Evolutionary conservation across 441 rosid genomes (phyloP).

Genomic region (Caryocar brasiliense): DNA sequence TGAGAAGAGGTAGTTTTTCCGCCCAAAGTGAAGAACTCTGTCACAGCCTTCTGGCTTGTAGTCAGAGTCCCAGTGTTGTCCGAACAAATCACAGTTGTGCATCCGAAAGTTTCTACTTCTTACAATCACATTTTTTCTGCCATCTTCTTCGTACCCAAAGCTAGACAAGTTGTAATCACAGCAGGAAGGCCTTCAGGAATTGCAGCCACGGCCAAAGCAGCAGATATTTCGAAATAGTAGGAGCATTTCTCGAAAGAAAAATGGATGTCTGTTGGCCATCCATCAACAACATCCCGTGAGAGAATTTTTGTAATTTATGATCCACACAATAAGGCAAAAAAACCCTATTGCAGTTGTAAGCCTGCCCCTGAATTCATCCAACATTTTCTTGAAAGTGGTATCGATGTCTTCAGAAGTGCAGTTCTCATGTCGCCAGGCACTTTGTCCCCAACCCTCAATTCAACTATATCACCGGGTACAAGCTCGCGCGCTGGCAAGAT

Average conservation of each 20-base stretch:
- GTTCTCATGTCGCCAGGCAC: slow-evolving; percentile 89
- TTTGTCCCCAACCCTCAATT: slow-evolving; percentile 71
- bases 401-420: slow-evolving; percentile 63
- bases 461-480: slow-evolving; percentile 83
- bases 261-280: slow-evolving; percentile 53
- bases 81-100: slow-evolving; percentile 87
- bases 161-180: slow-evolving; percentile 80
- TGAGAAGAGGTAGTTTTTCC: slow-evolving; percentile 45
- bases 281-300: slow-evolving; percentile 60
- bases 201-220: slow-evolving; percentile 91
- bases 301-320: slow-evolving; percentile 73
- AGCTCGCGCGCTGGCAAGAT: slow-evolving; percentile 75
- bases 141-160: slow-evolving; percentile 87
- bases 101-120: slow-evolving; percentile 90
- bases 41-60: slow-evolving; percentile 84
- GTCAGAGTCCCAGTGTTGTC: slow-evolving; percentile 91
- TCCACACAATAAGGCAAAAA: slow-evolving; percentile 68
- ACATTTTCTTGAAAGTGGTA: slow-evolving; percentile 76
- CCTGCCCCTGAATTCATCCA: slow-evolving; percentile 74
- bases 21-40: slow-evolving; percentile 70
- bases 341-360: slow-evolving; percentile 67
- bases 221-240: slow-evolving; percentile 84
- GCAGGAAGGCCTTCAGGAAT: slow-evolving; percentile 97
- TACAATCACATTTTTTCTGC: slow-evolving; percentile 84
- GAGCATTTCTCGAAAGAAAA: slow-evolving; percentile 84